Base-by-base conservation (phyloP, 768 basidiomycete species). In the Mycena polygramma region DNA sequence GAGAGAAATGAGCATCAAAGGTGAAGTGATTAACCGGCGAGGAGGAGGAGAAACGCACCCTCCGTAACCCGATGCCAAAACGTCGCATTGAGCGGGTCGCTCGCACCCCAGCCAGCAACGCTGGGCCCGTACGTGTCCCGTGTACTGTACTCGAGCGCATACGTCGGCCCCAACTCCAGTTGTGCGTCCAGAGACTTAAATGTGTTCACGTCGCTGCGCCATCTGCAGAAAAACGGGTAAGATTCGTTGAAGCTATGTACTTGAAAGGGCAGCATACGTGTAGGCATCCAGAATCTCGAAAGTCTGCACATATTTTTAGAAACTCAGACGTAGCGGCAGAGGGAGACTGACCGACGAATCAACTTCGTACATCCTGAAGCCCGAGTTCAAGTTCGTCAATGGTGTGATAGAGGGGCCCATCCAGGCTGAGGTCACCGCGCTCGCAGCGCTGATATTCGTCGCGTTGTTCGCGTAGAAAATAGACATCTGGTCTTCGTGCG, bases 61-160 rank as follows among this genome's bases (percentile, higher is more conserved):
- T 93, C 92, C 13, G 93, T 94, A 49, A 94, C 91, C 54, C 79
- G 86, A 74, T 94, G 93, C 93, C 93, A 94, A 90, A 91, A 94
- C 13, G 93, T 94, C 9, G 91, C 91, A 69, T 94, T 94, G 70
- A 94, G 79, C 0, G 93, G 93, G 75, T 92, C 92, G 63, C 84
- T 82, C 4, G 81, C 77, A 35, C 84, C 82, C 93, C 93, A 94
- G 41, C 86, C 82, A 1, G 84, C 78, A 59, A 91, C 85, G 62
- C 79, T 87, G 45, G 75, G 76, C 39, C 92, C 93, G 68, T 93
- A 94, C 0, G 90, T 82, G 63, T 88, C 83, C 51, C 93, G 89
- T 30, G 92, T 90, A 74, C 82, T 90, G 76, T 94, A 94, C 79
- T 94, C 93, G 72, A 87, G 86, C 20, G 75, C 71, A 69, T 84